A percentile compares a stretch with the other conserved stretches of the same genome.
These are phyloP conservation scores for Rhododendron henanense DNA, from an alignment of 148 eudicot genomes.

Conservation along the genomic window DNA sequence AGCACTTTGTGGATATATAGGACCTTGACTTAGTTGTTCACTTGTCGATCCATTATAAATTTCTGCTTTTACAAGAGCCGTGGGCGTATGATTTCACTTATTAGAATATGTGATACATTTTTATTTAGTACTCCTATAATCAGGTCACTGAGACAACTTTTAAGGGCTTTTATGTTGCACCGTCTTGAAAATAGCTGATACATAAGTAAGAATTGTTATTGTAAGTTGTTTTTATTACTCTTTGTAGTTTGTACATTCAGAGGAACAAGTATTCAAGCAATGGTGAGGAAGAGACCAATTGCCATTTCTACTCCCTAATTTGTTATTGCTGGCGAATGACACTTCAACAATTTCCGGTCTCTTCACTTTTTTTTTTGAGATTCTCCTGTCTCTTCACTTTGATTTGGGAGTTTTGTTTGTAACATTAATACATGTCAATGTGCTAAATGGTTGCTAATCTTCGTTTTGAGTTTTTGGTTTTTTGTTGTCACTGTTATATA, in stretches of 20 bases:
- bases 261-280: not conserved
- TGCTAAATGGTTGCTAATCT: not conserved
- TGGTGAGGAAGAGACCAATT: not conserved
- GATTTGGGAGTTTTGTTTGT: not conserved
- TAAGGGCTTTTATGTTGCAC: not conserved
- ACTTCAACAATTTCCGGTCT: not conserved
- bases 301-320: not conserved
- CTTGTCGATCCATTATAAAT: not conserved
- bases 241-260: not conserved
- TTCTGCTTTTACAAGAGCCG: not conserved
- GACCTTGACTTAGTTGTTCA: constrained; percentile 2
- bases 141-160: not conserved
- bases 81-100: not conserved
- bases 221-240: not conserved
- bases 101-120: too few relatives aligned
- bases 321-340: not conserved
- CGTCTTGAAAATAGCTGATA: not conserved
- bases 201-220: not conserved
- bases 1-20: not conserved
- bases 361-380: not conserved
- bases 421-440: not conserved
- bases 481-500: not conserved
- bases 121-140: not conserved
- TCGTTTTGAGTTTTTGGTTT: not conserved
- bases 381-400: not conserved